These are phyloP conservation scores for Graphilbum fragrans DNA, from an alignment of 2,329 filamentous ascomycete species.

Conservation along the genomic window DNA sequence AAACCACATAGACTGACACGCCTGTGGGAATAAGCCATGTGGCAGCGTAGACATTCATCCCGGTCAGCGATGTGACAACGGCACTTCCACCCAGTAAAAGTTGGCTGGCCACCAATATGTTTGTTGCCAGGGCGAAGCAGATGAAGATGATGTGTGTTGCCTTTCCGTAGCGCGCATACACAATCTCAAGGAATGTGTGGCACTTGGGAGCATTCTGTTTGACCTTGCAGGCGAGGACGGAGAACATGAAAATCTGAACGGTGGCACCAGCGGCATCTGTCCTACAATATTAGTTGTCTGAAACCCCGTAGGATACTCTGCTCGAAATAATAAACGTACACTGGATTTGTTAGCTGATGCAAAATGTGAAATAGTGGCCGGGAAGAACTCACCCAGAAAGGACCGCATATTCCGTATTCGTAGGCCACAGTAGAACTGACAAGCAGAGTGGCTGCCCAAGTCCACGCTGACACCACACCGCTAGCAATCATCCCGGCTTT, in stretches of 20 bases:
- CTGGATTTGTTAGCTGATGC: no score
- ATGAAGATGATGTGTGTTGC: slow-evolving; percentile 67
- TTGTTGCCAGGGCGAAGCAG: slow-evolving; percentile 73
- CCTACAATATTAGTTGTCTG: no score
- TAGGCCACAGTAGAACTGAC: slow-evolving; percentile 77
- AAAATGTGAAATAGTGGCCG: no score
- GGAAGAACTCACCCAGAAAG: no score
- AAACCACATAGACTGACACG: slow-evolving; percentile 67
- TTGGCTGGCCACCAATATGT: slow-evolving; percentile 82
- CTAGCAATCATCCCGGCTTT: slow-evolving; percentile 81
- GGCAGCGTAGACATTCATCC: slow-evolving; percentile 65
- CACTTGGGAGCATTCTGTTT: slow-evolving; percentile 82
- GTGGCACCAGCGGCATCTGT: slow-evolving; percentile 59
- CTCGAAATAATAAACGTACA: no score
- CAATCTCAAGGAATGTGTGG: slow-evolving; percentile 74
- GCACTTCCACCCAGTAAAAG: slow-evolving; percentile 73
- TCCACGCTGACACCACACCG: slow-evolving; percentile 85
- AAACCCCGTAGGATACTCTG: no score
- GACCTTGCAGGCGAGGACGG: slow-evolving; percentile 79
- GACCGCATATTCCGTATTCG: slow-evolving; percentile 55
- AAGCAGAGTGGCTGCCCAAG: slow-evolving; percentile 76
- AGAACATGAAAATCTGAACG: slow-evolving; percentile 80
- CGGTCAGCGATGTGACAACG: slow-evolving; percentile 59
- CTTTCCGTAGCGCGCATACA: slow-evolving; percentile 65
- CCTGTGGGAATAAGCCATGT: slow-evolving; percentile 75